Base-by-base conservation (phyloP, 139 green algal genomes). In the Tetraselmis striata region DNA sequence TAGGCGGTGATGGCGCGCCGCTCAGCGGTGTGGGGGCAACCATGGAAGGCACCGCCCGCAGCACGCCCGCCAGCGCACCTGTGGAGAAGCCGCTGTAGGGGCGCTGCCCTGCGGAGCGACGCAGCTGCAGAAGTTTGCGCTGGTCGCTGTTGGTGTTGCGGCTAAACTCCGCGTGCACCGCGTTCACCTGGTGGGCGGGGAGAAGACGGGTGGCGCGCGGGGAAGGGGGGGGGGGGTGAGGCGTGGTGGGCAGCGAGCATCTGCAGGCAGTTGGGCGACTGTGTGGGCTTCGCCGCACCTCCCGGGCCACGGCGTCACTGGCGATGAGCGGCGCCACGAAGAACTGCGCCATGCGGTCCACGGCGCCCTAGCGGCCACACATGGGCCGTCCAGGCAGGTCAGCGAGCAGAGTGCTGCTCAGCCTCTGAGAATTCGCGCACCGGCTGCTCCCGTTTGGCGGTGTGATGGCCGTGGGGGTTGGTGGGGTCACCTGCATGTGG, bases 171-270 rank as follows among this genome's bases (percentile, higher is more conserved):
- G 83, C 79, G 29, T 89, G 80, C 29, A 90, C 84, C 59, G 89
- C 89, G 58, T 87, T 59, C 78, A 91, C 87, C 82, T 91, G 45
- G n/a, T n/a, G n/a, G n/a, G n/a, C n/a, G n/a, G n/a, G n/a, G n/a
- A n/a, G n/a, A n/a, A n/a, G n/a, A n/a, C n/a, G n/a, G n/a, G n/a
- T n/a, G n/a, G n/a, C n/a, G n/a, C n/a, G n/a, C n/a, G n/a, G n/a
- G n/a, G n/a, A n/a, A n/a, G n/a, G n/a, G n/a, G n/a, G n/a, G n/a
- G n/a, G n/a, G n/a, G n/a, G n/a, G n/a, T n/a, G n/a, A n/a, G n/a
- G n/a, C n/a, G n/a, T n/a, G n/a, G n/a, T n/a, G n/a, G n/a, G n/a
- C n/a, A n/a, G n/a, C n/a, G n/a, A n/a, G n/a, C n/a, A n/a, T n/a
- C n/a, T n/a, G n/a, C n/a, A n/a, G n/a, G n/a, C n/a, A n/a, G n/a